Evolutionary conservation across 345 rosid genomes (phyloP).

Genomic region (Eutrema yunnanense): DNA sequence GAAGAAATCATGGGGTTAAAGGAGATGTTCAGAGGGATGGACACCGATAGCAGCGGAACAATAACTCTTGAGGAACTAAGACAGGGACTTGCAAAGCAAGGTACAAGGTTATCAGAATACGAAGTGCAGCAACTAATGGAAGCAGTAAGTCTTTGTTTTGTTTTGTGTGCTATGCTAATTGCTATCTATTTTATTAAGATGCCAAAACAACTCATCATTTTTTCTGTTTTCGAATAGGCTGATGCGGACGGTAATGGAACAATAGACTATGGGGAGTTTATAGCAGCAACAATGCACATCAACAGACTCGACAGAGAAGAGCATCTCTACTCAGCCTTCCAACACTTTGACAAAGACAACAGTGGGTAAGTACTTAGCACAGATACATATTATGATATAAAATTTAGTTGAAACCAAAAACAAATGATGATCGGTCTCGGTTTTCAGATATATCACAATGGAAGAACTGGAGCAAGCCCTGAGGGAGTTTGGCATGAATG

Average conservation of each 20-base stretch:
- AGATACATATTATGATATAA: neutral
- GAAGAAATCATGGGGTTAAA: slow-evolving; percentile 98
- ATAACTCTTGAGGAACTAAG: slow-evolving; percentile 91
- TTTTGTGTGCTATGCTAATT: neutral
- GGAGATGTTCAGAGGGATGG: slow-evolving; percentile 90
- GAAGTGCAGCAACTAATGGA: slow-evolving; percentile 92
- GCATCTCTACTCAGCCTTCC: slow-evolving; percentile 76
- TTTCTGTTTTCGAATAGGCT: slow-evolving; percentile 42
- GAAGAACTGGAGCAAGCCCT: slow-evolving; percentile 96
- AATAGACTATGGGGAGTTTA: slow-evolving; percentile 74
- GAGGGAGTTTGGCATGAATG: slow-evolving; percentile 69
- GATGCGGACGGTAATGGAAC: slow-evolving; percentile 86
- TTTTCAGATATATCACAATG: slow-evolving; percentile 54
- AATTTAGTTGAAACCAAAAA: neutral
- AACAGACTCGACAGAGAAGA: slow-evolving; percentile 73
- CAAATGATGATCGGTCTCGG: neutral
- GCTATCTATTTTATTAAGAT: neutral
- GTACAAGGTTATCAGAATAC: slow-evolving; percentile 73
- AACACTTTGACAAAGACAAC: slow-evolving; percentile 75
- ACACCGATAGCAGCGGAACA: slow-evolving; percentile 82
- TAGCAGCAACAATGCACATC: slow-evolving; percentile 80
- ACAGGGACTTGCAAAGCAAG: slow-evolving; percentile 89
- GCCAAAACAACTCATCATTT: neutral
- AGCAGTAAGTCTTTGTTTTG: slow-evolving; percentile 53
- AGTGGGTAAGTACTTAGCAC: slow-evolving; percentile 52